Evolutionary conservation across 2,329 filamentous ascomycete species (phyloP).

Genomic region (Dothiorella sarmentorum): DNA sequence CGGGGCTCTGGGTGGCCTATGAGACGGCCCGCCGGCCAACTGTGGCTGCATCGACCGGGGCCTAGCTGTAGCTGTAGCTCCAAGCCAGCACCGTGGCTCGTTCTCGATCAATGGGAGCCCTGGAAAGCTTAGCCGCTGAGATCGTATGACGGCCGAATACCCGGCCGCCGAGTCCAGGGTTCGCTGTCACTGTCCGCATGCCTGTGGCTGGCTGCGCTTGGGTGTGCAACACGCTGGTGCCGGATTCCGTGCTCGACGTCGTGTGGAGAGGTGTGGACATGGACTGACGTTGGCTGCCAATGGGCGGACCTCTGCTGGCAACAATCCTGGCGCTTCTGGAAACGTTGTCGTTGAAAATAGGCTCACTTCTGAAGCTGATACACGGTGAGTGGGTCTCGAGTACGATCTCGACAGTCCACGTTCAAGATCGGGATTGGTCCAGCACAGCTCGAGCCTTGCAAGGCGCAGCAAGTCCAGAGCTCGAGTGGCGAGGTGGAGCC

Average conservation of each 20-base stretch:
- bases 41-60: background rate
- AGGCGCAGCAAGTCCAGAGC: slow-evolving; percentile 8
- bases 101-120: background rate
- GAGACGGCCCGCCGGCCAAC: background rate
- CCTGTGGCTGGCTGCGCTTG: too few relatives aligned
- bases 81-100: background rate
- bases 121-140: background rate
- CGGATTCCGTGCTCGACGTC: background rate
- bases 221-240: slow-evolving; percentile 4
- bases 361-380: slow-evolving; percentile 6
- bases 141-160: background rate
- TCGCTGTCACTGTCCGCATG: background rate
- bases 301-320: background rate
- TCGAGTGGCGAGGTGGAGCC: slow-evolving; percentile 7
- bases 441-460: slow-evolving; percentile 4
- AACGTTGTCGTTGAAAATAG: background rate
- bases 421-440: slow-evolving; percentile 2
- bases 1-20: background rate
- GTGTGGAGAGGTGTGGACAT: background rate
- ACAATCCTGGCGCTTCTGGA: background rate
- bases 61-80: background rate
- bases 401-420: slow-evolving; percentile 4
- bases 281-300: background rate
- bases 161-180: slow-evolving; percentile 9
- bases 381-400: background rate